Conservation (phyloP, 805 yeast genomes). For the Candida wancherniae region DNA sequence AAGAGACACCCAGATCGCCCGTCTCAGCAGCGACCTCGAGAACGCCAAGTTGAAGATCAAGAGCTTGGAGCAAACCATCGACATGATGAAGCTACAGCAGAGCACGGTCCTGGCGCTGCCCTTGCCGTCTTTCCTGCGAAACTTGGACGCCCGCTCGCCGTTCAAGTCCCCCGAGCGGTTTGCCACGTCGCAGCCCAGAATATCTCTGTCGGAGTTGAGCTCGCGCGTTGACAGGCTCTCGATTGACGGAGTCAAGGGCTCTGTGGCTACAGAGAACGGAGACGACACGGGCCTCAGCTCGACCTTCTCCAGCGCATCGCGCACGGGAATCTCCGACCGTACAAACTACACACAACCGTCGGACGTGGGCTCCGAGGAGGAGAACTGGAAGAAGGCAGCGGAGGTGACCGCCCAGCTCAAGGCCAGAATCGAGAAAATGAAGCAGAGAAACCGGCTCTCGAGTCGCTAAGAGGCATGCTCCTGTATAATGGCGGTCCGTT, state of each 20-base stretch:
- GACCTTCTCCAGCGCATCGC: not conserved
- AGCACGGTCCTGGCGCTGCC: conserved; percentile 11
- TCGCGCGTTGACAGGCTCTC: conserved; percentile 38
- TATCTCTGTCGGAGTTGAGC: conserved; percentile 34
- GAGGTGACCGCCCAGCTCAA: conserved; percentile 82
- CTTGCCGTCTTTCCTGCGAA: conserved; percentile 2
- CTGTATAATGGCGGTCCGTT: conserved; percentile 10
- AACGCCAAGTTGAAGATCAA: conserved; percentile 47
- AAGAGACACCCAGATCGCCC: conserved; percentile 61
- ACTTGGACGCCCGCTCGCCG: conserved; percentile 10
- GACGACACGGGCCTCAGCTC: too few relatives aligned
- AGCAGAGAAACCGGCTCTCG: conserved; percentile 44
- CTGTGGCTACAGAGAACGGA: too few relatives aligned
- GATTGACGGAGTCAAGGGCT: conserved; percentile 31
- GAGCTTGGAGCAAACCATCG: conserved; percentile 47
- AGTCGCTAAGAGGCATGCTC: conserved; percentile 1
- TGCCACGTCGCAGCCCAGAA: conserved; percentile 14
- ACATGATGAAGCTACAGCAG: conserved; percentile 25
- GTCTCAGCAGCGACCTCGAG: conserved; percentile 61
- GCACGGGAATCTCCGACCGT: not conserved
- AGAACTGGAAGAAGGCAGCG: conserved; percentile 85
- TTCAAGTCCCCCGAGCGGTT: conserved; percentile 13
- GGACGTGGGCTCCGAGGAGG: conserved; percentile 43
- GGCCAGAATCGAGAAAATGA: conserved; percentile 87
- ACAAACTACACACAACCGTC: conserved; percentile 1